Conservation (phyloP, 2,329 filamentous ascomycete species). For the Clonostachys byssicola region DNA sequence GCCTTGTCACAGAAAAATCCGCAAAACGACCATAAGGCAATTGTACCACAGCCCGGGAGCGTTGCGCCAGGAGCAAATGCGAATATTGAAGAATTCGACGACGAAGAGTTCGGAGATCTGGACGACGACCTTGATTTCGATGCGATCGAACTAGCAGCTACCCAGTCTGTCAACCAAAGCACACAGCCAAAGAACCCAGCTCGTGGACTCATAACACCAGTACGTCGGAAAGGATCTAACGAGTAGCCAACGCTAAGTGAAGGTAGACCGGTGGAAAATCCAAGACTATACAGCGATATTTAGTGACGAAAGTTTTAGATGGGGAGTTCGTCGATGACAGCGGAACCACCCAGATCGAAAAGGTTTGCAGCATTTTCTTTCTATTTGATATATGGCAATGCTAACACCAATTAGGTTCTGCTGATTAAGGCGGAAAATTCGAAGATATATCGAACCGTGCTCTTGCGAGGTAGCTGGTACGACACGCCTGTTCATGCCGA, state of each 20-base stretch:
- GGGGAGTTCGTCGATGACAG: slow-evolving; percentile 62
- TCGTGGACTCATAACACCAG: slow-evolving; percentile 18
- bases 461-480: slow-evolving; percentile 81
- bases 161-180: slow-evolving; percentile 50
- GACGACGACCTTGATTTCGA: slow-evolving; percentile 75
- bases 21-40: not conserved
- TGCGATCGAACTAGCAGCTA: slow-evolving; percentile 68
- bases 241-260: slow-evolving; percentile 53
- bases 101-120: slow-evolving; percentile 29
- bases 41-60: not conserved
- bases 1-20: not conserved
- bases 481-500: slow-evolving; percentile 72
- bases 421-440: slow-evolving; percentile 76
- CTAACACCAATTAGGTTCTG: slow-evolving; percentile 55
- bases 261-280: slow-evolving; percentile 62
- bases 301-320: slow-evolving; percentile 70
- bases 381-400: not conserved
- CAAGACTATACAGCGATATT: slow-evolving; percentile 81
- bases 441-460: slow-evolving; percentile 61
- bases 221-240: slow-evolving; percentile 22
- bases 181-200: slow-evolving; percentile 55
- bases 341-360: slow-evolving; percentile 60
- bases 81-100: not conserved
- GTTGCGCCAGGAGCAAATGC: not conserved
- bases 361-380: slow-evolving; percentile 48